Evolutionary conservation across 495 filamentous ascomycete genomes (phyloP), one percentile per base, ranked within the genome.

Genomic region (Annulohypoxylon stygium): DNA sequence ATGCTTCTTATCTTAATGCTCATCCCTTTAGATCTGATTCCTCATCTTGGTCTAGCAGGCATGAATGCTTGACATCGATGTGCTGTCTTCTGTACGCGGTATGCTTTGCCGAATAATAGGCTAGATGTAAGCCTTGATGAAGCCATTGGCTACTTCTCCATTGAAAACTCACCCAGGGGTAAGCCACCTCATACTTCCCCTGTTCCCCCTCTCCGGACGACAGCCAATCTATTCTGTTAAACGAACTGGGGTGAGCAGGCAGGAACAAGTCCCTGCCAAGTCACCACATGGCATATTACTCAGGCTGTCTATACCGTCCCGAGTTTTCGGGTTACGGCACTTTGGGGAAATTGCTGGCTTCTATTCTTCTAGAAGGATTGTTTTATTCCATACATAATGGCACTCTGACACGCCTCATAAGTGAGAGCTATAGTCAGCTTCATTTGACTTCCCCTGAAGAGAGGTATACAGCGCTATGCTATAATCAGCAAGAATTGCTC

Each of bases 181-280:
- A 60, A 60, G 57, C 57, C 20, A 26, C 9, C 12, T 60, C n/a
- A 41, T 45, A 34, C 57, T 20, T 60, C 36, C 57, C 57, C 26
- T 60, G 57, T 43, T 20, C 36, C 36, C 30, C 54, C 37, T 43
- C 26, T 12, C 57, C 26, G 14, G n/a, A 26, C 37, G 20, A 60
- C 18, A 43, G 9, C 57, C 57, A 60, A 43, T 60, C 54, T 20
- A 37, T 34, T 43, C 36, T 43, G 57, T 36, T n/a, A 36, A n/a
- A 41, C n/a, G 20, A 30, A 33, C 53, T 37, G 11, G 53, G 53
- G 30, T 57, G 3, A 26, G 37, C 57, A 43, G 23, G 2, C 12
- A 25, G 57, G 37, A 60, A 10, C 10, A 25, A 8, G 57, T 60
- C 37, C 57, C 37, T 43, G 57, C 57, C 18, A 18, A 26, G 9